Conservation (phyloP, 306 rosid species). For the Acacia confusa region DNA sequence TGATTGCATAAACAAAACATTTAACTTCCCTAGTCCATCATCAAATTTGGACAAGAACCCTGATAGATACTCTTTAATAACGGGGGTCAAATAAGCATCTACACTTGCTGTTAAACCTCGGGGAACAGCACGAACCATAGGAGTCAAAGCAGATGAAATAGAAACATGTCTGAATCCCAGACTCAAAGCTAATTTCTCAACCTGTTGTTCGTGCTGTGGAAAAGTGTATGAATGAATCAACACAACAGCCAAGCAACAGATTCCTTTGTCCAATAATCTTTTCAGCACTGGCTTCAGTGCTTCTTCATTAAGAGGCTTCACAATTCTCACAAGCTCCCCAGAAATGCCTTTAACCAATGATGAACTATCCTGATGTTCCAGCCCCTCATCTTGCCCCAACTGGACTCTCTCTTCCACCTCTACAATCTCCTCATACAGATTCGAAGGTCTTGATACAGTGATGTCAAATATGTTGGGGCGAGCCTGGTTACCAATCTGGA, state of each 20-base stretch:
- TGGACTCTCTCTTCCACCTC: conserved; percentile 89
- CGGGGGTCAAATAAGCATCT: conserved; percentile 97
- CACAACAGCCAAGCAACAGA: conserved; percentile 82
- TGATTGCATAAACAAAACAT: conserved; percentile 96
- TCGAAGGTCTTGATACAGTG: conserved; percentile 78
- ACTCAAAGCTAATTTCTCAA: conserved; percentile 35
- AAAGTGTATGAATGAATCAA: conserved; percentile 90
- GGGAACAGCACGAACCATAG: conserved; percentile 96
- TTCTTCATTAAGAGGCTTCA: conserved; percentile 68
- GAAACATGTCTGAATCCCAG: conserved; percentile 93
- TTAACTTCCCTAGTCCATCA: conserved; percentile 65
- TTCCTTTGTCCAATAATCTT: conserved; percentile 64
- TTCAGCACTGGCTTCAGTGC: conserved; percentile 58
- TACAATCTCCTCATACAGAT: conserved; percentile 81
- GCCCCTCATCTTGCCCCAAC: conserved; percentile 52
- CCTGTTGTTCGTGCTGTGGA: conserved; percentile 63
- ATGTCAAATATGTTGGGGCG: conserved; percentile 90
- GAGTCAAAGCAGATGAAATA: conserved; percentile 86
- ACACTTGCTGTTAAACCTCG: conserved; percentile 95
- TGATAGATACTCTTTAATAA: conserved; percentile 86
- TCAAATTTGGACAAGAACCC: conserved; percentile 91
- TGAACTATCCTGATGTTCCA: conserved; percentile 38
- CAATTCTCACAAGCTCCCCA: conserved; percentile 79
- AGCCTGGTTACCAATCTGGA: conserved; percentile 84
- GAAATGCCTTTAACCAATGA: conserved; percentile 68